These are phyloP conservation scores for Elymus sibiricus DNA, from an alignment of 176 grass and related monocot genomes.

Conservation along the genomic window DNA sequence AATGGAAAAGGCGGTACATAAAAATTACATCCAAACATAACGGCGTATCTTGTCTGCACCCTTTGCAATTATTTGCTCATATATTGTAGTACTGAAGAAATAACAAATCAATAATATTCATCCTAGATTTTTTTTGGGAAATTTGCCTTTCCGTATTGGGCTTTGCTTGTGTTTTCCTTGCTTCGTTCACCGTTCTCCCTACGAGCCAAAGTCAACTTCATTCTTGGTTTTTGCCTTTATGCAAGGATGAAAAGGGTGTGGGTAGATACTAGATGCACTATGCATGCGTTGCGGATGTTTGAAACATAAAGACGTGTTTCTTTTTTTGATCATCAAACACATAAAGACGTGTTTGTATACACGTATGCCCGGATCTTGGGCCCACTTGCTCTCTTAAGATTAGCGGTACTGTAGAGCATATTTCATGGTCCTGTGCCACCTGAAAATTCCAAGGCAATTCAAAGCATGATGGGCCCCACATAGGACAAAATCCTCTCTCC, in stretches of 20 bases:
- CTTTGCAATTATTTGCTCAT: not conserved
- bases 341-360: not conserved
- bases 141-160: too few relatives aligned
- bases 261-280: not conserved
- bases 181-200: not conserved
- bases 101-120: not conserved
- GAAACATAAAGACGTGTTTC: not conserved
- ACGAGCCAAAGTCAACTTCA: not conserved
- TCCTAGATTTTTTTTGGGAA: too few relatives aligned
- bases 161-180: not conserved
- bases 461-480: too few relatives aligned
- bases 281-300: not conserved
- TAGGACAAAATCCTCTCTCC: not conserved
- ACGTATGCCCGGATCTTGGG: too few relatives aligned
- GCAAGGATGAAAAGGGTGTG: not conserved
- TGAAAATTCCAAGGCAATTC: not conserved
- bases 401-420: not conserved
- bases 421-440: not conserved
- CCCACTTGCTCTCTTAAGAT: not conserved
- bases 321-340: too few relatives aligned
- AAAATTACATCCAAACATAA: not conserved
- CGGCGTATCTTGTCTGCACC: not conserved
- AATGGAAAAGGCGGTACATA: not conserved
- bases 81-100: not conserved
- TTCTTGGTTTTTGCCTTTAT: not conserved